Evolutionary conservation across 1,139 yeast genomes (phyloP), one percentile per base, ranked within the genome.

Genomic region (Schwanniomyces etchellsii): DNA sequence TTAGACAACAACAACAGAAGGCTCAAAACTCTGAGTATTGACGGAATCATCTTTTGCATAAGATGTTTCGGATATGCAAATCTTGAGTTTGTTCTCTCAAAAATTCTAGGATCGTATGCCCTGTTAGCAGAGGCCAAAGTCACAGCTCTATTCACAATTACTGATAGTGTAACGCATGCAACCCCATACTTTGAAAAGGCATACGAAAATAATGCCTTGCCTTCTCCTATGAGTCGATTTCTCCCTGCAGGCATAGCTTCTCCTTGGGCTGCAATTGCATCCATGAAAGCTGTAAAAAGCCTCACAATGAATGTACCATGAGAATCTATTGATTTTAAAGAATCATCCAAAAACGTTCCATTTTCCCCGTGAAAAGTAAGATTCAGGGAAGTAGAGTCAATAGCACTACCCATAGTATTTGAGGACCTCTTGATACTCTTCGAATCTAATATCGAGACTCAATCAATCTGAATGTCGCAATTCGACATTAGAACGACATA

Each of bases 51-150:
- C 6, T 42, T 18, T 11, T 45, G 45, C 1, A 51, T 44, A 41
- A 40, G 52, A 24, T 40, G 43, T 4, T 45, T 36, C 2, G 26
- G 27, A 26, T 27, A 30, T 4, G 28, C 21, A 5, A 35, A 14
- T 15, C 40, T 42, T 13, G 56, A 28, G 20, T 38, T 32, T 26
- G 50, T 25, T 35, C 41, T 37, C 3, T 49, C 43, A 5, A 45
- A 43, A 23, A 40, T 20, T 30, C 50, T 57, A 29, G 52, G 59
- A 15, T 37, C 32, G 13, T 51, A 42, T 24, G 46, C 38, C n/a
- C 42, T 45, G 40, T 81, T 61, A 0, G 81, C 68, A 5, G 81
- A 69, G 1, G 88, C 88, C 57, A 81, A 74, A 5, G 76, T 78
- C 34, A 75, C 59, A 0, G 84, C 78, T 33, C 89, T 55, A 50